Percentiles rank a stretch among this genome's conserved stretches.
These are phyloP conservation scores for Colletotrichum sp. DNA, from an alignment of 2,329 filamentous ascomycete species.

Conservation along the genomic window DNA sequence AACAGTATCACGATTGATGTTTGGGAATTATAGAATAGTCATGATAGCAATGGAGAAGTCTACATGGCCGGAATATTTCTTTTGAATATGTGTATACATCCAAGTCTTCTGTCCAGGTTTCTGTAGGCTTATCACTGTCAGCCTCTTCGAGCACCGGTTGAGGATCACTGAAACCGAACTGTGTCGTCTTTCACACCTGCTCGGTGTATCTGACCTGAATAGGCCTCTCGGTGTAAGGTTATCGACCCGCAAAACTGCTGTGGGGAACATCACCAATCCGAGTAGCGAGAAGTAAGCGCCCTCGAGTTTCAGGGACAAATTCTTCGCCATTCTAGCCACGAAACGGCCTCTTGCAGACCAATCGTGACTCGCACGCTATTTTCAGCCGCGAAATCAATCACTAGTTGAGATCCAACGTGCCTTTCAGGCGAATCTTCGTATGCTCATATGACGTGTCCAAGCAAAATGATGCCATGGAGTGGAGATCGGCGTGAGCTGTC, in stretches of 20 bases:
- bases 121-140: background rate
- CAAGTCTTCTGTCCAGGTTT: too few relatives aligned
- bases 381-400: background rate
- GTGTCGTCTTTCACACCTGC: background rate
- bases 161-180: fast-evolving
- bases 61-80: background rate
- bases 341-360: background rate
- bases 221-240: background rate
- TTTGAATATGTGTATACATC: background rate
- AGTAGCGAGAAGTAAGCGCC: background rate
- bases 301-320: background rate
- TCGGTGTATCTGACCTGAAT: background rate
- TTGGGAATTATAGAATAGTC: background rate
- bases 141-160: background rate
- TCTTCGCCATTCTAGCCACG: background rate
- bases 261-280: background rate
- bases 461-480: background rate
- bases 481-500: background rate
- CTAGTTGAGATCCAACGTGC: background rate
- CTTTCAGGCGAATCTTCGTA: background rate
- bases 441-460: background rate
- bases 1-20: background rate
- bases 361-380: background rate
- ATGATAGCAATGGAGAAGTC: conserved; percentile 5
- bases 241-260: background rate